Evolutionary conservation across 2,329 filamentous ascomycete species (phyloP).

Genomic region (Blumeriella jaapii): DNA sequence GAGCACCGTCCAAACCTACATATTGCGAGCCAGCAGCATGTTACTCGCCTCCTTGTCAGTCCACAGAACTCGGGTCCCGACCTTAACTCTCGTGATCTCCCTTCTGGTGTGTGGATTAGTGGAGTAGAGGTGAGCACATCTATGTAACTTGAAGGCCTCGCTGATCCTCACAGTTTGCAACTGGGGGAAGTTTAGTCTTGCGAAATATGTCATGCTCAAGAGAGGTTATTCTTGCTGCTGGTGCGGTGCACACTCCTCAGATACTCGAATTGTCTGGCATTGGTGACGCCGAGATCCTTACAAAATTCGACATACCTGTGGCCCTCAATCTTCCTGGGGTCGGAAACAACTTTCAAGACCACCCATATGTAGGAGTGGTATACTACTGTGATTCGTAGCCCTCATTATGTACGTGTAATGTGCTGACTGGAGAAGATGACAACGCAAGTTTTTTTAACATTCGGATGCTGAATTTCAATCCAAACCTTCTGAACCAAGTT

Average conservation of each 20-base stretch:
- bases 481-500: slow-evolving; percentile 10
- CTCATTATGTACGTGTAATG: background rate
- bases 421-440: slow-evolving; percentile 13
- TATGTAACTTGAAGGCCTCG: background rate
- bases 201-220: slow-evolving; percentile 31
- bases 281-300: slow-evolving; percentile 30
- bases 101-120: slow-evolving; percentile 15
- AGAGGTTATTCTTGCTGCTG: slow-evolving; percentile 39
- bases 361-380: slow-evolving; percentile 27
- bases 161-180: slow-evolving; percentile 14
- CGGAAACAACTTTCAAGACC: slow-evolving; percentile 48
- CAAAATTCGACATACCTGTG: slow-evolving; percentile 35
- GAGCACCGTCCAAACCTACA: slow-evolving; percentile 3
- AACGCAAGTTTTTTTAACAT: slow-evolving; percentile 18
- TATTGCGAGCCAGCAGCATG: slow-evolving; percentile 30
- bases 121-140: slow-evolving; percentile 30
- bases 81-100: slow-evolving; percentile 7
- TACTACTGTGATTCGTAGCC: slow-evolving; percentile 16
- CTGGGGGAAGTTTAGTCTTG: slow-evolving; percentile 13
- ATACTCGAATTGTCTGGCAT: slow-evolving; percentile 36
- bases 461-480: slow-evolving; percentile 13
- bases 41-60: slow-evolving; percentile 27
- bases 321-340: slow-evolving; percentile 48
- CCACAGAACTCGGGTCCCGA: slow-evolving; percentile 10
- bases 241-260: slow-evolving; percentile 36